phyloP scores from a whole-genome alignment of 2,329 filamentous ascomycete species.

The Scedosporium minutisporum region DNA sequence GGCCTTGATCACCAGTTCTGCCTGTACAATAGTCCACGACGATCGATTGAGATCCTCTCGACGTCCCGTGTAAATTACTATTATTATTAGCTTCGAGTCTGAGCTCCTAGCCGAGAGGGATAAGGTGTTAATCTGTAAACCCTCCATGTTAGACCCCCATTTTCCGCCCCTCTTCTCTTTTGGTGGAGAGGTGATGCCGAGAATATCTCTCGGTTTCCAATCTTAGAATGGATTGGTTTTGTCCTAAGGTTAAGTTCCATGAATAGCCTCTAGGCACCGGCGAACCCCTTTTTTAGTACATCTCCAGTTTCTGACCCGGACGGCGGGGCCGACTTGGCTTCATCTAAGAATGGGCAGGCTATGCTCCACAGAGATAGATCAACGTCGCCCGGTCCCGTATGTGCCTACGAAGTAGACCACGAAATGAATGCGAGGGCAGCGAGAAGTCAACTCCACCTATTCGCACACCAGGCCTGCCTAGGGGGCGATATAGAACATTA shows the following conservation, averaged over 20 bases:
- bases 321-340: too few species aligned
- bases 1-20: neutral
- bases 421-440: too few species aligned
- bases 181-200: neutral
- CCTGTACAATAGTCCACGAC: neutral
- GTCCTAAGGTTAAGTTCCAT: neutral
- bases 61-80: neutral
- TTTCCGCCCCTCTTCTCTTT: too few species aligned
- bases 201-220: neutral
- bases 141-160: neutral
- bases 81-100: neutral
- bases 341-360: too few species aligned
- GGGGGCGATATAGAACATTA: too few species aligned
- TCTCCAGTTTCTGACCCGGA: neutral
- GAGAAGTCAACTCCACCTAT: neutral
- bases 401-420: too few species aligned
- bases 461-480: neutral
- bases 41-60: neutral
- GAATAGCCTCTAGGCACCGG: neutral
- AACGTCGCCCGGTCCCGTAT: too few species aligned
- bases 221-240: neutral
- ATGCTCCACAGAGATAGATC: too few species aligned
- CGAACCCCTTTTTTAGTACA: neutral
- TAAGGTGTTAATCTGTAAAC: neutral
- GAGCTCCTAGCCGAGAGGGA: neutral